Evolutionary conservation across 495 filamentous ascomycete species (phyloP), one percentile per base, ranked within the genome.

Genomic region (Aspergillus funiculosus): DNA sequence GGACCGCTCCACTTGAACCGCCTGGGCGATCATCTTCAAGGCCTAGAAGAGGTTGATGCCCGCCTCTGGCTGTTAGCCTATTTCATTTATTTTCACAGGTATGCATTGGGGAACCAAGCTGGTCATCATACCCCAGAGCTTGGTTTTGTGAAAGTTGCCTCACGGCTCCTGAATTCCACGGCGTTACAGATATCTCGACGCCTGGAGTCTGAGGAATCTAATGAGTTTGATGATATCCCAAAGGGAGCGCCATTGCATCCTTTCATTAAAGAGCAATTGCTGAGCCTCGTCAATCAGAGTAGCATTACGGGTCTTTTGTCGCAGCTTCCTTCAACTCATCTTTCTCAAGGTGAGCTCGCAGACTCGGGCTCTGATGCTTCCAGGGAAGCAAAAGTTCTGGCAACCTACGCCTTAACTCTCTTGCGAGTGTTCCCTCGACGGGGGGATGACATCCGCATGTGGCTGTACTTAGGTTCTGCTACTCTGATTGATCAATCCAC

Each of bases 401-500:
- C 94, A 34, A 86, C 81, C 34, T 97, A 94, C 59, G 86, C 89
- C 2, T 70, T 97, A 30, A 92, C 86, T 10, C 66, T 99, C 6
- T 66, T 97, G 5, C 80, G 85, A 45, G 86, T 88, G 43, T 99
- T 99, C 53, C 92, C 90, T 14, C 73, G 77, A 6, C 75, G 80
- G 28, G 79, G 81, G 14, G 89, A 95, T 55, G 94, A 97, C 40
- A 94, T 97, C 39, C 83, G 90, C 1, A 94, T 97, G 87, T 94
- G 92, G 74, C 69, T 99, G 4, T 97, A 89, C 52, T 68, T 89
- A 10, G 84, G 88, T 0, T 89, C 89, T 22, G 81, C 86, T 8
- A 68, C 74, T 11, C 65, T 67, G 14, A 48, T 47, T 1, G 54
- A 60, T 20, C 52, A 57, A 10, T 25, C 50, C 2, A 74, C 73